Evolutionary conservation across 2,329 filamentous ascomycete species (phyloP), one percentile per base, ranked within the genome.

Genomic region (Pestalotiopsis sp.): DNA sequence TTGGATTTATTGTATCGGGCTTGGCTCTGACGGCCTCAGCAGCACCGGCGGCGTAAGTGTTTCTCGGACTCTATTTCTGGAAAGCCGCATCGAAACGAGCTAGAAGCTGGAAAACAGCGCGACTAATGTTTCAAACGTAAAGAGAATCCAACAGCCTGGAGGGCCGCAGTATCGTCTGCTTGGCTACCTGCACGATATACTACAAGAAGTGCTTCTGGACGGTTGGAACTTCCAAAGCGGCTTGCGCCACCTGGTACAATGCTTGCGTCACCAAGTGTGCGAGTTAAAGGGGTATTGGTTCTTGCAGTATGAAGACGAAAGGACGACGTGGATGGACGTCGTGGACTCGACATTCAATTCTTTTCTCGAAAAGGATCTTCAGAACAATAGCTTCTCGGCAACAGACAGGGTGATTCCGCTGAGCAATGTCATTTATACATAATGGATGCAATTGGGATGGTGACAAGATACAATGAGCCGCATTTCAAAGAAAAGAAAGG

Each of bases 141-240:
- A 52, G 45, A n/a, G 57, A 59, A 9, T 27, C 57, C n/a, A 36
- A 31, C 25, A n/a, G 25, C 57, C 25, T 59, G 27, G 23, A 25
- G 27, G 20, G 57, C 20, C 57, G 57, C 57, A 59, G 57, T 11
- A 7, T 59, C 12, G 57, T n/a, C 2, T 59, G 57, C 14, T 23
- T 59, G 14, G 57, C 57, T 23, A 59, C 57, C 3, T 59, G 57
- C 57, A 27, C 57, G 20, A 27, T 59, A 12, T 59, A 59, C 27
- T 59, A 59, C 57, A 59, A 59, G 57, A 59, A 59, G 25, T 59
- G 57, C 27, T 59, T 11, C 57, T 59, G 57, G 57, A 59, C 57
- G 4, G 23, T 36, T 4, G 57, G 57, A 2, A 59, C 57, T 3
- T 27, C 23, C 2, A 59, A 59, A 9, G 23, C 57, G 14, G 5